Evolutionary conservation across 1,284 basidiomycete species (phyloP).

Genomic region (Ceratobasidium papillatum): DNA sequence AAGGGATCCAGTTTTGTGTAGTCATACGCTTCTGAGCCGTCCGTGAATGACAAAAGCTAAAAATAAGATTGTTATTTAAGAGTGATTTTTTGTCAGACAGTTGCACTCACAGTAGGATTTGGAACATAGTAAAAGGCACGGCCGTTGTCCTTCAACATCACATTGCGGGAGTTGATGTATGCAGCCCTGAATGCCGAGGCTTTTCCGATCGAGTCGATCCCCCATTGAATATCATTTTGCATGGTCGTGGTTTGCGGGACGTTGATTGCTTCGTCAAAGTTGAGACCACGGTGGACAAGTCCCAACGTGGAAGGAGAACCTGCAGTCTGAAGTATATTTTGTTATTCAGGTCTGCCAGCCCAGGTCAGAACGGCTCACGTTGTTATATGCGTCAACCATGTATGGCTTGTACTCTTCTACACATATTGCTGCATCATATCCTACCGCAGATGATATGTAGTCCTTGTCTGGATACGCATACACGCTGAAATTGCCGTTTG

Average conservation of each 20-base stretch:
- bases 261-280: constrained; percentile 11
- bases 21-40: constrained; percentile 15
- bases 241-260: not conserved
- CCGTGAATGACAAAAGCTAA: constrained; percentile 30
- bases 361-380: not conserved
- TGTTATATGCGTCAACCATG: constrained; percentile 32
- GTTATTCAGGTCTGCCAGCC: not conserved
- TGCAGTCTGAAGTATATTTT: not conserved
- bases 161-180: constrained; percentile 26
- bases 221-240: constrained; percentile 10
- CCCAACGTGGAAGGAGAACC: constrained; percentile 1
- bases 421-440: constrained; percentile 31
- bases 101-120: constrained; percentile 20
- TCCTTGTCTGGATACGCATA: constrained; percentile 13
- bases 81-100: not conserved
- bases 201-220: constrained; percentile 27
- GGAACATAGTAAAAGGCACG: constrained; percentile 36
- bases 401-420: constrained; percentile 25
- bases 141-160: constrained; percentile 34
- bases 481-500: constrained; percentile 15
- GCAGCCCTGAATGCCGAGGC: constrained; percentile 20
- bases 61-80: not conserved
- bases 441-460: constrained; percentile 9
- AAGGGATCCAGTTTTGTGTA: constrained; percentile 36
- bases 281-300: constrained; percentile 8